Evolutionary conservation across 345 rosid genomes (phyloP), one percentile per base, ranked within the genome.

Genomic region (Salix arbutifolia): DNA sequence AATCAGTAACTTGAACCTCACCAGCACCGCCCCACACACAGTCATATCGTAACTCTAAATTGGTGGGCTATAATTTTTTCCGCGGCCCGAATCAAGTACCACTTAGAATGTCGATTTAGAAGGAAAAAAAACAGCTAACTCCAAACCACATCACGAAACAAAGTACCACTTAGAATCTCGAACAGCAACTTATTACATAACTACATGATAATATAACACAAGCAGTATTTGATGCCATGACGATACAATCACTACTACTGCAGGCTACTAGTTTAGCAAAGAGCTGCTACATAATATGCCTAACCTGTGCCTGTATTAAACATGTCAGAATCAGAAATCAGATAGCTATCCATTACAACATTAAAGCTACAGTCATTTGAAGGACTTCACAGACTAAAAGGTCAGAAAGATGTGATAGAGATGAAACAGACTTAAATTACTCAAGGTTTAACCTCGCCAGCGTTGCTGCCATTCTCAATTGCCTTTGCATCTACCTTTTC

Each of bases 381-480:
- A 53, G 53, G 42, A 71, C 69, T 53, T 37, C 70, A 56, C 37
- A 74, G 72, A 42, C 77, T 68, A 67, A 67, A 44, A 69, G 76
- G 79, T 78, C 76, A 78, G 79, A 16, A 58, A 21, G 53, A 31
- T 69, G 64, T 46, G 74, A 62, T 42, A 23, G 38, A 44, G 72
- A 68, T 4, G 60, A 77, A 40, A 42, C 46, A 46, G 66, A 37
- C 72, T 76, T 53, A 72, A 69, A 77, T 77, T 75, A 74, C 69
- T 85, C 80, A 83, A 79, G 84, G 85, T 78, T 69, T 74, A 35
- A 77, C 78, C 70, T 64, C 78, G 38, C n/a, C 68, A 23, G 80
- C 86, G 61, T 62, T 62, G 67, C 77, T 79, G 52, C 89, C 86
- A 78, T 85, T 88, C 80, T 80, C 81, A 35, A 74, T 67, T 40